Conservation (phyloP, 176 grass and related monocot species). For the Carex parvula region DNA sequence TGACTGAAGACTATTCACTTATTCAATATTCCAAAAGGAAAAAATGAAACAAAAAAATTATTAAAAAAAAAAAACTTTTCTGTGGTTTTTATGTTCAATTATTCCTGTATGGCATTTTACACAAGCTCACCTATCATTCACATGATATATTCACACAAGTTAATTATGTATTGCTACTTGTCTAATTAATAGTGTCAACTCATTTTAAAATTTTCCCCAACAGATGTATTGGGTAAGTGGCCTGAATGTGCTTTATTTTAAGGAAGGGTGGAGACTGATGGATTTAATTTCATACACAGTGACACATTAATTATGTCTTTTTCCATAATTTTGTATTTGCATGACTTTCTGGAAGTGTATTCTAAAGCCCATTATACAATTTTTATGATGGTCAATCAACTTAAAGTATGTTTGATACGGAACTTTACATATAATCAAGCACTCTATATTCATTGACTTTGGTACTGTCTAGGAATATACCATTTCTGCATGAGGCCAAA, state of each 20-base stretch:
- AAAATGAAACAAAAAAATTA: neutral
- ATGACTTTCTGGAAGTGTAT: neutral
- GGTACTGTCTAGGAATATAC: neutral
- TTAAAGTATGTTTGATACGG: neutral
- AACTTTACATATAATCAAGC: neutral
- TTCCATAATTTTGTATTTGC: slow-evolving; percentile 5
- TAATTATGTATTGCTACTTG: neutral
- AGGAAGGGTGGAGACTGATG: neutral
- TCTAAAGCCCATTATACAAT: neutral
- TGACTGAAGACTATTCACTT: neutral
- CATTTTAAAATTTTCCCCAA: neutral
- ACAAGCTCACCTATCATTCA: neutral
- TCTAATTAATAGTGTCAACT: neutral
- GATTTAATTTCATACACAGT: neutral
- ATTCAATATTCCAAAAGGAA: neutral
- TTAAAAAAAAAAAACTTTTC: neutral
- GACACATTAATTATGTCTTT: neutral
- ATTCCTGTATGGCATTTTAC: neutral
- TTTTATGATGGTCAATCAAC: slow-evolving; percentile 5
- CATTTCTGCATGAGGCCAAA: neutral
- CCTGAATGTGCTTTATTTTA: neutral
- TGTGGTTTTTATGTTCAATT: neutral
- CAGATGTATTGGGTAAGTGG: neutral
- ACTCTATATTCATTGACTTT: neutral
- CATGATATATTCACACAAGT: neutral